Base-by-base conservation (phyloP, 257 asterid genomes). In the Paraleonurus japonicus region DNA sequence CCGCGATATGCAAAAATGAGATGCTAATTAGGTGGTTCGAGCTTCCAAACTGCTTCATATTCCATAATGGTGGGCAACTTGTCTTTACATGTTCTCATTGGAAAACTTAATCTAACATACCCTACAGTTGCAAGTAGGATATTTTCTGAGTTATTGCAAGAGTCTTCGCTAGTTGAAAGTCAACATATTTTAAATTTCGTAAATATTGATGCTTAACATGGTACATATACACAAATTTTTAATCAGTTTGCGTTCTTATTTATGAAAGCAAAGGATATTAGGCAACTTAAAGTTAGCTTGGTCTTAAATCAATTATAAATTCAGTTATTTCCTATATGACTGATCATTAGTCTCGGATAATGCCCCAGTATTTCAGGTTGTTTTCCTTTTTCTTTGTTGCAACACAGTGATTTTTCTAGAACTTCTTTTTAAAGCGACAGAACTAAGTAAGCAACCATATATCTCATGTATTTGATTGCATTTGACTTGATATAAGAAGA, bases 31-130 rank as follows among this genome's bases (percentile, higher is more conserved):
- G 81, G 83, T 95, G 99, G 99, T 95, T 95, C 69, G 98, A 95
- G 86, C 97, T 95, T 78, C 98, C 99, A 73, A 95, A 85, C 59
- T 95, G 99, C 90, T 89, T 89, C 90, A 89, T 95, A 67, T 95
- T 92, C 83, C 99, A 95, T 75, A 95, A 95, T 9, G 98, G 99
- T 95, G 76, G 81, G 96, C 67, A 71, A 19, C 76, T 50, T 62
- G 65, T 19, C 72, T 71, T 12, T 55, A 37, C 65, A 41, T 71
- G 30, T 64, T 58, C 48, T 73, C 58, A 20, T 51, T 45, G 53
- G 20, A 51, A 8, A 71, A 17, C 76, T 37, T 58, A 68, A 22
- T 69, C 68, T 12, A 54, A 37, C 72, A 39, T 71, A 39, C 67
- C 64, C 27, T 70, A 45, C 5, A 64, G 47, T 75, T 43, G 16